phyloP scores from a whole-genome alignment of 352 stramenopile species.

The Pythium inflatum region DNA sequence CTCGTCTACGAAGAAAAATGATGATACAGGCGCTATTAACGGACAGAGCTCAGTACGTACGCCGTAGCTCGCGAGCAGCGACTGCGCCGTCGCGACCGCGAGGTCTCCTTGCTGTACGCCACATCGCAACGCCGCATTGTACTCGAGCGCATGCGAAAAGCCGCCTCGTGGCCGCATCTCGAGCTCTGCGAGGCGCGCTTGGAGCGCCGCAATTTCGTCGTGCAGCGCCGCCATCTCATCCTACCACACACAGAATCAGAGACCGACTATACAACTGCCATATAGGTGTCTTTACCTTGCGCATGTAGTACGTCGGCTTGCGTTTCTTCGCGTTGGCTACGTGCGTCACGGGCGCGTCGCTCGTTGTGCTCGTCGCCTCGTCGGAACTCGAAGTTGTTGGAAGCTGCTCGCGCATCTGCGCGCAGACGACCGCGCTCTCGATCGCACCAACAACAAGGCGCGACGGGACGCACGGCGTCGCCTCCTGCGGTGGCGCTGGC shows the following conservation, averaged over 20 bases:
- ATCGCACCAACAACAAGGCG: constrained; percentile 12
- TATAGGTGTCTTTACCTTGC: too few relatives aligned
- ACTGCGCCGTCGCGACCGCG: constrained; percentile 15
- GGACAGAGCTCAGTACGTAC: constrained; percentile 6
- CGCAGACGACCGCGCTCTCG: constrained; percentile 14
- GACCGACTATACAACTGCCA: too few relatives aligned
- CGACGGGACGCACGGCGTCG: not conserved
- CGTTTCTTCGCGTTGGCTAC: constrained; percentile 14
- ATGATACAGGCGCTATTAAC: too few relatives aligned
- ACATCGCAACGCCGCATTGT: not conserved
- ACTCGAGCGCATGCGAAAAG: too few relatives aligned
- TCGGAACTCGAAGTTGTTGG: not conserved
- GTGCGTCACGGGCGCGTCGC: too few relatives aligned
- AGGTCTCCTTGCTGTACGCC: not conserved
- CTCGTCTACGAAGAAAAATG: not conserved
- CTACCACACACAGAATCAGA: not conserved
- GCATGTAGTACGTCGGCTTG: constrained; percentile 33
- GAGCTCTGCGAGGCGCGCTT: too few relatives aligned
- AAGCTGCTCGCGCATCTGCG: constrained; percentile 12
- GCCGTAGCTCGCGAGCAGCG: constrained; percentile 10
- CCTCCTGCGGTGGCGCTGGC: too few relatives aligned
- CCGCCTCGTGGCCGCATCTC: too few relatives aligned
- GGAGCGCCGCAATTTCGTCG: not conserved
- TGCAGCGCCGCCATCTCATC: constrained; percentile 16
- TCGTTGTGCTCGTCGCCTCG: constrained; percentile 21